Base-by-base conservation (phyloP, 208 protist species). In the Acanthamoeba lenticulata region DNA sequence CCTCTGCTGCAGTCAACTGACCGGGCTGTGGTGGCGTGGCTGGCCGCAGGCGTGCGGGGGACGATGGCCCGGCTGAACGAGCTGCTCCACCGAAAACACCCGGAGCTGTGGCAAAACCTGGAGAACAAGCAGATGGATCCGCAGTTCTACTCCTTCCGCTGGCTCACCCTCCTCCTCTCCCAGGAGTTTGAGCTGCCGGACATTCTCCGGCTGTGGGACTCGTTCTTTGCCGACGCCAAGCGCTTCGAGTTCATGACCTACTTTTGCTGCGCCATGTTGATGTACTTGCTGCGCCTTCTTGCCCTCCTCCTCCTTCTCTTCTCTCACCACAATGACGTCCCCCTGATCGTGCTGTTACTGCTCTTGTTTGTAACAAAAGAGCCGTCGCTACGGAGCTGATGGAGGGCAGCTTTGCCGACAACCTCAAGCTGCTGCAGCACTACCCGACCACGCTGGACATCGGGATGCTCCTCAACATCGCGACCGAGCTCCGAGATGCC, bases 171-270 rank as follows among this genome's bases (percentile, higher is more conserved):
- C 45, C 72, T 97, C n/a, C 65, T 97, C 19, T 97, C 95, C 21
- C 94, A 85, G 93, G 97, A 98, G 83, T 98, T 98, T 79, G 93
- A 97, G 36, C 62, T 98, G 34, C 97, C 97, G 5, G 97, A 98
- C 83, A 96, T 98, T 13, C 24, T 98, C 0, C 79, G 97, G 55
- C 32, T 98, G 21, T 98, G 97, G 97, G 97, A 98, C 90, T 98
- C 97, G 19, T 90, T 98, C 55, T 97, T 98, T 47, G 93, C 97
- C 3, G 97, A 97, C 65, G n/a, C 65, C 49, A 89, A 88, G 45
- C 92, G 96, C 60, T 96, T 97, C 94, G 94, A 96, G 47, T 96
- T 96, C 49, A 57, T 97, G 17, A 81, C 92, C 42, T 96, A 96
- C 93, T 95, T 97, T 34, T 96, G 95, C 94, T 95, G 77, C 65